phyloP scores from a whole-genome alignment of 257 asterid genomes.

The Ligustrum vulgare region DNA sequence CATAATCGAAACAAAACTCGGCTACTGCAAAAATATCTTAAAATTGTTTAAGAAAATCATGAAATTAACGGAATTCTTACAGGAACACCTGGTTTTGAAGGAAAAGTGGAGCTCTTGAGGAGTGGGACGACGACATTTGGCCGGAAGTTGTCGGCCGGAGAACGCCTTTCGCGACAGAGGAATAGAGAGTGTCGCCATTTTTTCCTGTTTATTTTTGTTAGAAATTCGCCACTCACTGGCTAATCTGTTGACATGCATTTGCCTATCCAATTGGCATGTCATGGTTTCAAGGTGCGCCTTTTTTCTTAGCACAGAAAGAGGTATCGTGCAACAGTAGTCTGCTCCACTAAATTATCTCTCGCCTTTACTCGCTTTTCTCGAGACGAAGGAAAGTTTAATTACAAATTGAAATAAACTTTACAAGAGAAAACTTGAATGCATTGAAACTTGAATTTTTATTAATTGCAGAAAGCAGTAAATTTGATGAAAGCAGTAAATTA shows the following conservation, averaged over 20 bases:
- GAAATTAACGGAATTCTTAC: conserved; percentile 35
- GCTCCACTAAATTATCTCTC: too few species aligned
- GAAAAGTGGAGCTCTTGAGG: conserved; percentile 31
- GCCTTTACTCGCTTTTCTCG: too few species aligned
- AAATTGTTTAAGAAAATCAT: neutral
- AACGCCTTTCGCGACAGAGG: conserved; percentile 42
- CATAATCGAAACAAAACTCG: neutral
- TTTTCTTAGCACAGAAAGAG: too few species aligned
- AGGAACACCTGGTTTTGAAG: conserved; percentile 49
- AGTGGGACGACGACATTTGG: conserved; percentile 22
- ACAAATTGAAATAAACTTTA: too few species aligned
- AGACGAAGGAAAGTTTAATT: too few species aligned
- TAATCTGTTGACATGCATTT: conserved; percentile 32
- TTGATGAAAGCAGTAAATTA: too few species aligned
- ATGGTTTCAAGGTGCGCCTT: too few species aligned
- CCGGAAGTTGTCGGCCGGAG: conserved; percentile 30
- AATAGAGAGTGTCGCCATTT: conserved; percentile 57
- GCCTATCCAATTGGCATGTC: neutral
- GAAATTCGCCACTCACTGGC: conserved; percentile 25
- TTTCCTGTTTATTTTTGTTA: conserved; percentile 17
- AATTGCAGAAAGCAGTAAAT: too few species aligned
- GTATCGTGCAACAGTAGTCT: too few species aligned
- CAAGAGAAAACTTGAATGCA: too few species aligned
- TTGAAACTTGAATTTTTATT: too few species aligned
- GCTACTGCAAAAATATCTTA: neutral